phyloP scores from a whole-genome alignment of 2,329 filamentous ascomycete species.

The Dactylellina haptotyla region DNA sequence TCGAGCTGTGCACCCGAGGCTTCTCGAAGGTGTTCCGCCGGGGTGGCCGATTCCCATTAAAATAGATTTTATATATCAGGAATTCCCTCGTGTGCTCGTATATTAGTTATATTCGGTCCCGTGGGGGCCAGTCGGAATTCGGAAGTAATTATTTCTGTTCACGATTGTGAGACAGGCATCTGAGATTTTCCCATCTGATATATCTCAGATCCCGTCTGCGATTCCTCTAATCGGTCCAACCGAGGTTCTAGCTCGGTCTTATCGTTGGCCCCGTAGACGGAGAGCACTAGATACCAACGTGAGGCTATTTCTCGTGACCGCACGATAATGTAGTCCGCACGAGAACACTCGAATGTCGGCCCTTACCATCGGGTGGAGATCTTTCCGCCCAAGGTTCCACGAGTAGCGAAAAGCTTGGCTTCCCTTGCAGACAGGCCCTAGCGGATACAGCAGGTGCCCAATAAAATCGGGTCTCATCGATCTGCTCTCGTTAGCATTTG shows the following conservation, averaged over 20 bases:
- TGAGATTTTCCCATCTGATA: slow-evolving; percentile 45
- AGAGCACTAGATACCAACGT: background rate
- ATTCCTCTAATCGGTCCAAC: background rate
- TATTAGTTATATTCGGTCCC: background rate
- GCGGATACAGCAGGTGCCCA: too few relatives aligned
- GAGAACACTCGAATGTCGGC: background rate
- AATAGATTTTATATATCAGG: too few relatives aligned
- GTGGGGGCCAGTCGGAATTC: slow-evolving; percentile 4
- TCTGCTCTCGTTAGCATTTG: too few relatives aligned
- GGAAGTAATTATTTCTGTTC: slow-evolving; percentile 14
- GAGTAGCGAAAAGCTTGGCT: slow-evolving; percentile 22
- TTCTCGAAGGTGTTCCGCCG: background rate
- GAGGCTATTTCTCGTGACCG: slow-evolving; percentile 12
- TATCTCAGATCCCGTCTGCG: background rate
- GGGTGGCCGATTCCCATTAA: too few relatives aligned
- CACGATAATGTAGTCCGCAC: slow-evolving; percentile 1
- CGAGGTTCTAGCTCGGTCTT: slow-evolving; percentile 38
- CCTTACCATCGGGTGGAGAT: slow-evolving; percentile 17
- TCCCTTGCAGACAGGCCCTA: too few relatives aligned
- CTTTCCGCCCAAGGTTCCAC: slow-evolving; percentile 19
- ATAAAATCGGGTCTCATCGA: too few relatives aligned
- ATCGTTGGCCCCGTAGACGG: background rate
- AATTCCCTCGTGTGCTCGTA: slow-evolving; percentile 26
- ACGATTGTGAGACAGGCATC: slow-evolving; percentile 45
- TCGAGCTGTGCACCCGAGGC: slow-evolving; percentile 21